phyloP scores from a whole-genome alignment of 1,284 basidiomycete species.

The Puccinia hordei region DNA sequence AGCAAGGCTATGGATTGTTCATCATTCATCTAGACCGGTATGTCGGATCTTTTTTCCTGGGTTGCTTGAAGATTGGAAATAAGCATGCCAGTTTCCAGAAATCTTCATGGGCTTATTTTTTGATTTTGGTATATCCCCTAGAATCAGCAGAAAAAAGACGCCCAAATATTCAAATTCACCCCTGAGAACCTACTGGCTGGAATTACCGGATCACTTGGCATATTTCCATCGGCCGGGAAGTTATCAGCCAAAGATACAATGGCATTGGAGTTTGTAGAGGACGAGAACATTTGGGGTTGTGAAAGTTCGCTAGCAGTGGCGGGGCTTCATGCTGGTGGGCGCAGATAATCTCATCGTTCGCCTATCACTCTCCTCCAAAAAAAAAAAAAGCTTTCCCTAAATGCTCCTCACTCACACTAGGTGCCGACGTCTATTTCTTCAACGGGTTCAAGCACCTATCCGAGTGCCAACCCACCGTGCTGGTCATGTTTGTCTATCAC shows the following conservation, averaged over 20 bases:
- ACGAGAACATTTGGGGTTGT: conserved; percentile 23
- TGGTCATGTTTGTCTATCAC: conserved; percentile 12
- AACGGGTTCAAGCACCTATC: conserved; percentile 27
- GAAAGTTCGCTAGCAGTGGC: conserved; percentile 4
- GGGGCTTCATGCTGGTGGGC: conserved; percentile 30
- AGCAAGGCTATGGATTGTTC: neutral
- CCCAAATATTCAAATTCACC: neutral
- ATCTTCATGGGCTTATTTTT: neutral
- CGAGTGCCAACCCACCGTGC: conserved; percentile 42
- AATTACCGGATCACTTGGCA: conserved; percentile 23
- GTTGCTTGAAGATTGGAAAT: too few species aligned
- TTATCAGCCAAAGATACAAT: conserved; percentile 20
- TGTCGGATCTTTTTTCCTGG: neutral
- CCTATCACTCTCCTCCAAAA: neutral
- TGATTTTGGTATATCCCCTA: neutral
- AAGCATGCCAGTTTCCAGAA: neutral
- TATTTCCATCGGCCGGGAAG: conserved; percentile 19
- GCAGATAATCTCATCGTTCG: conserved; percentile 1
- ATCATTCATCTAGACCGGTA: neutral
- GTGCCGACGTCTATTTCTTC: conserved; percentile 34
- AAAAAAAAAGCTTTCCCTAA: neutral
- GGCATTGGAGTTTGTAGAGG: neutral
- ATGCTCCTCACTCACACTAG: conserved; percentile 4
- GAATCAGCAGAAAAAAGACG: neutral
- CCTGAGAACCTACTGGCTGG: conserved; percentile 39